Evolutionary conservation across 23 red algal genomes (phyloP).

Genomic region (Cyanidioschyzon merolae): DNA sequence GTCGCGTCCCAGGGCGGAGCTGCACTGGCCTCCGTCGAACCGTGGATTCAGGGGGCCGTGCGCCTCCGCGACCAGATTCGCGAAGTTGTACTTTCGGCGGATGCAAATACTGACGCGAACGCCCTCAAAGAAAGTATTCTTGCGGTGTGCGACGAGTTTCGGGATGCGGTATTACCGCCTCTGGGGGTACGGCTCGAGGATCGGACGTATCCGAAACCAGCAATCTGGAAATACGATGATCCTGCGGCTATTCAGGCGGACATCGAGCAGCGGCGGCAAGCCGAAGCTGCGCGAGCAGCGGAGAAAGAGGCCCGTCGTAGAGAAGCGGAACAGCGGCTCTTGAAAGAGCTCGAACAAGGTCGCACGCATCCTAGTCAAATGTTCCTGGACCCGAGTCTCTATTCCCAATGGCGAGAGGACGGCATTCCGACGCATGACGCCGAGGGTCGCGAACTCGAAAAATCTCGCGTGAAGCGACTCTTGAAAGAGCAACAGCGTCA

Average conservation of each 20-base stretch:
- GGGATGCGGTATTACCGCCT: constrained; percentile 55
- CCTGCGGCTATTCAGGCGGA: constrained; percentile 43
- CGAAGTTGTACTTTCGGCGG: background rate
- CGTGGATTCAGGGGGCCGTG: background rate
- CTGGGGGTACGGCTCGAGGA: constrained; percentile 86
- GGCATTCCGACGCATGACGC: constrained; percentile 69
- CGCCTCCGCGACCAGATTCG: background rate
- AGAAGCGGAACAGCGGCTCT: constrained; percentile 29
- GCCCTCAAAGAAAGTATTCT: constrained; percentile 19
- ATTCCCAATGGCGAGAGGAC: constrained; percentile 44
- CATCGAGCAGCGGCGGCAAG: constrained; percentile 32
- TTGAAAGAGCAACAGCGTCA: constrained; percentile 58
- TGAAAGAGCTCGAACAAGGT: constrained; percentile 50
- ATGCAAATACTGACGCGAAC: background rate
- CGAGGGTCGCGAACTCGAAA: constrained; percentile 46
- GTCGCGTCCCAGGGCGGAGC: background rate
- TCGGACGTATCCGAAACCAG: constrained; percentile 29
- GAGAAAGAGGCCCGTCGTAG: constrained; percentile 35
- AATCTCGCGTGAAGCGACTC: constrained; percentile 57
- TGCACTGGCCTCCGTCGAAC: background rate
- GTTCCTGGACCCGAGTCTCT: constrained; percentile 57
- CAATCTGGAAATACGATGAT: constrained; percentile 70
- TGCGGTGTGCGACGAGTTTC: constrained; percentile 48
- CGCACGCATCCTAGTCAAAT: constrained; percentile 34
- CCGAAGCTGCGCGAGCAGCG: constrained; percentile 32